A percentile compares a stretch with the other conserved stretches of the same genome.
These are phyloP conservation scores for Carex cristatella DNA, from an alignment of 176 grass and related monocot species.

Conservation along the genomic window DNA sequence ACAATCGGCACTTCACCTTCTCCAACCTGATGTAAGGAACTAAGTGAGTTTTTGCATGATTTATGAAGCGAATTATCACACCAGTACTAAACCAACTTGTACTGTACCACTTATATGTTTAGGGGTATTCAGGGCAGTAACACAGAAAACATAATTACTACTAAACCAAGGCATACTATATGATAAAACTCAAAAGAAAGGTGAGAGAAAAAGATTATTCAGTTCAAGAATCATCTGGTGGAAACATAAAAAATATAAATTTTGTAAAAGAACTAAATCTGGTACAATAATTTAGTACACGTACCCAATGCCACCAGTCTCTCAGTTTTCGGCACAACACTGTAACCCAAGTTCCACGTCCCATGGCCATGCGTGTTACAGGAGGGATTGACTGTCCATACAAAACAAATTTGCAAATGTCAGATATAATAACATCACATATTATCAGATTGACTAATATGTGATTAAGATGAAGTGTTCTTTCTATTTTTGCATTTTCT, in stretches of 20 bases:
- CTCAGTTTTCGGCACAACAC: slow-evolving; percentile 86
- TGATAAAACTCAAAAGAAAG: neutral
- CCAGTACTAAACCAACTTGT: neutral
- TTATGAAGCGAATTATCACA: slow-evolving; percentile 22
- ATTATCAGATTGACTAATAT: neutral
- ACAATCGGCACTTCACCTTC: slow-evolving; percentile 78
- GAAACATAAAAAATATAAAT: neutral
- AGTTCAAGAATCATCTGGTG: neutral
- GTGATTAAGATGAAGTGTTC: neutral
- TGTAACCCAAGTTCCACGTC: slow-evolving; percentile 67
- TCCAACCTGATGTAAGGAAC: slow-evolving; percentile 58
- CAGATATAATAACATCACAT: neutral
- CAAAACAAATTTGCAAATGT: slow-evolving; percentile 17
- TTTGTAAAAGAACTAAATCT: slow-evolving; percentile 19
- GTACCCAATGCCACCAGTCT: slow-evolving; percentile 98
- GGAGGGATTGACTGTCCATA: slow-evolving; percentile 77
- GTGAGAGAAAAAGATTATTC: neutral
- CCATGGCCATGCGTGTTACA: slow-evolving; percentile 67
- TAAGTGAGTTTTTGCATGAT: slow-evolving; percentile 35
- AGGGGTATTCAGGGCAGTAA: neutral
- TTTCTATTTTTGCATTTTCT: neutral
- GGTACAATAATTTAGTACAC: slow-evolving; percentile 9
- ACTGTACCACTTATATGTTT: neutral
- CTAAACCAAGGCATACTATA: neutral
- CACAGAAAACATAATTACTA: neutral